Percentiles rank a stretch among this genome's conserved stretches.
Evolutionary conservation across 495 filamentous ascomycete genomes (phyloP).

Genomic region (Chaetomium fimeti): DNA sequence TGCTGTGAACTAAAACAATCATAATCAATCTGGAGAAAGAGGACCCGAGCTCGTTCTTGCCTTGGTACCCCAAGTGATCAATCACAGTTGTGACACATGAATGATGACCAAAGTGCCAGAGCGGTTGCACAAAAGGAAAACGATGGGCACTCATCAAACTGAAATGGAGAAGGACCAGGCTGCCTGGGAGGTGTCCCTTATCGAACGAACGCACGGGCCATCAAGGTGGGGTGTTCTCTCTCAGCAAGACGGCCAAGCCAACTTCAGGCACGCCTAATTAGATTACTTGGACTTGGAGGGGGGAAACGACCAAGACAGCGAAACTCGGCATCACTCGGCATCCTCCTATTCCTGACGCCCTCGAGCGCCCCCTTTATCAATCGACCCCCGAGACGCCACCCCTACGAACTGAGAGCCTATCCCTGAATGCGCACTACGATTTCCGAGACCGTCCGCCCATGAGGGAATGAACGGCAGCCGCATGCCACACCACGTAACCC

Average conservation of each 20-base stretch:
- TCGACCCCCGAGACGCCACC: background rate
- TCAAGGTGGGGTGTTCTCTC: conserved; percentile 18
- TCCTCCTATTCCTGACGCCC: background rate
- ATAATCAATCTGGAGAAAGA: too few species aligned
- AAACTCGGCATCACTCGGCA: conserved; percentile 3
- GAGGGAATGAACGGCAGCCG: conserved; percentile 17
- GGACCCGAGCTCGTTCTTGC: too few species aligned
- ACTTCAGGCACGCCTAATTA: conserved; percentile 12
- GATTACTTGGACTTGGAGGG: conserved; percentile 13
- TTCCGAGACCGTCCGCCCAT: conserved; percentile 8
- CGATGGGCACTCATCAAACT: too few species aligned
- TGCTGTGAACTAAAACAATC: too few species aligned
- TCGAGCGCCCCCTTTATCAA: background rate
- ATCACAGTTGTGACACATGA: background rate
- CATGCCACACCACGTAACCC: conserved; percentile 26
- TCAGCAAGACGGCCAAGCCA: conserved; percentile 14
- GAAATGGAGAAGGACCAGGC: background rate
- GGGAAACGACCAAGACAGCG: conserved; percentile 2
- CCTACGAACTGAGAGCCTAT: background rate
- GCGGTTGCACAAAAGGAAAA: too few species aligned
- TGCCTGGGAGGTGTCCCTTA: background rate
- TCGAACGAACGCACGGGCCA: conserved; percentile 22
- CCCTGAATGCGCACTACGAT: conserved; percentile 5
- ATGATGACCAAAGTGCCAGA: background rate
- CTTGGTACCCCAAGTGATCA: background rate